Evolutionary conservation across 768 basidiomycete species (phyloP).

Genomic region (Zangia roseola): DNA sequence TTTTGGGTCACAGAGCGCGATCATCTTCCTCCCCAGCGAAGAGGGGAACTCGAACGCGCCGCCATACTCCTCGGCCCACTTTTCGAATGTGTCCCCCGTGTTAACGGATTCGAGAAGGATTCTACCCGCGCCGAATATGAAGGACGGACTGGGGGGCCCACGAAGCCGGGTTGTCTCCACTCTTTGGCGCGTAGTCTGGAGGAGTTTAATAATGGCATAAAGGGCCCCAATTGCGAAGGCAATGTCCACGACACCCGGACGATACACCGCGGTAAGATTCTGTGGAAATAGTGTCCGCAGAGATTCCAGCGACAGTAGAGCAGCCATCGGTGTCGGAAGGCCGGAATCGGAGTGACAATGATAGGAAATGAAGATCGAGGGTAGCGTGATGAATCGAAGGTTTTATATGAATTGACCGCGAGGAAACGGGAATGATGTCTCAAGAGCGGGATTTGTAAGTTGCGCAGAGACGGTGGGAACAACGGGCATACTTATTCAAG

Average conservation of each 20-base stretch:
- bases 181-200: background rate
- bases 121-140: slow-evolving; percentile 18
- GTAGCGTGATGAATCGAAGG: background rate
- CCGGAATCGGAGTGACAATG: no score
- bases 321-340: background rate
- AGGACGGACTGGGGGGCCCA: slow-evolving; percentile 18
- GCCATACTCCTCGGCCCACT: slow-evolving; percentile 51
- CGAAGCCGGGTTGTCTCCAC: slow-evolving; percentile 21
- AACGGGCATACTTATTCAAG: no score
- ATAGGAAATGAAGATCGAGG: background rate
- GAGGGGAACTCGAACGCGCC: slow-evolving; percentile 42
- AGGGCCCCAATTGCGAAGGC: slow-evolving; percentile 1
- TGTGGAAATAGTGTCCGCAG: background rate
- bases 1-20: slow-evolving; percentile 47
- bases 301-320: background rate
- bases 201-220: slow-evolving; percentile 9
- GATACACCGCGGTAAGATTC: background rate
- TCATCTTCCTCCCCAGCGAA: slow-evolving; percentile 31
- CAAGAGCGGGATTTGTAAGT: no score
- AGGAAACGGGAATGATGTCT: background rate
- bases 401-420: no score
- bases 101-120: slow-evolving; percentile 13
- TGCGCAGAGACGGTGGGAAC: background rate
- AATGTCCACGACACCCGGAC: background rate
- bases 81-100: slow-evolving; percentile 38